These are phyloP conservation scores for Neoarthrinium moseri DNA, from an alignment of 2,329 filamentous ascomycete genomes.

Conservation along the genomic window DNA sequence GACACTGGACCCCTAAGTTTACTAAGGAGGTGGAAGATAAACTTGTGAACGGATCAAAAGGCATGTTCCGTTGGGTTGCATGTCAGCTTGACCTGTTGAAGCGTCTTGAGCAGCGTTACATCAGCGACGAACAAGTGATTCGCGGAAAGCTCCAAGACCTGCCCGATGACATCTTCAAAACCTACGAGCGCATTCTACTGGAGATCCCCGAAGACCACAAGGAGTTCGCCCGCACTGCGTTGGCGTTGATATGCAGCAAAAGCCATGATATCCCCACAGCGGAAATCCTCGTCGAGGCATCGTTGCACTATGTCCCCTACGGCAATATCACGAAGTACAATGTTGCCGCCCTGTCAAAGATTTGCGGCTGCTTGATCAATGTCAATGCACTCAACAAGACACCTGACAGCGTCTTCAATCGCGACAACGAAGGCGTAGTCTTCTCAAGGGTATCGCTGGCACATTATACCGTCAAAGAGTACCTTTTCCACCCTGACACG, in stretches of 20 bases:
- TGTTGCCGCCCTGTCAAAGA: constrained; percentile 14
- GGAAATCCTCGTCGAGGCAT: constrained; percentile 22
- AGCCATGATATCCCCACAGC: constrained; percentile 19
- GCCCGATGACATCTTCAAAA: constrained; percentile 22
- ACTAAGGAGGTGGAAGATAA: constrained; percentile 12
- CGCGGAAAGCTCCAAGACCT: constrained; percentile 14
- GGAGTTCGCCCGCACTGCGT: constrained; percentile 22
- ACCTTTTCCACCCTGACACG: constrained; percentile 17
- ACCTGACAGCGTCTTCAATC: neutral
- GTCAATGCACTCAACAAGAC: constrained; percentile 11
- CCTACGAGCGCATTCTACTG: constrained; percentile 23
- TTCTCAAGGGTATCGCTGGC: constrained; percentile 16
- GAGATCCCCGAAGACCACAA: constrained; percentile 14
- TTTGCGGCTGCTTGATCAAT: constrained; percentile 23
- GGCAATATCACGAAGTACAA: constrained; percentile 14
- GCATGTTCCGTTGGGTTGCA: constrained; percentile 27
- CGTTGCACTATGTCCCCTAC: constrained; percentile 19
- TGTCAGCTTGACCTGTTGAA: constrained; percentile 25
- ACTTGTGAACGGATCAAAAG: constrained; percentile 19
- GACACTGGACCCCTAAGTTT: constrained; percentile 8
- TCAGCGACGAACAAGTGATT: constrained; percentile 10
- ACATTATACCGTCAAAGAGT: constrained; percentile 27
- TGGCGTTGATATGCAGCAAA: constrained; percentile 24
- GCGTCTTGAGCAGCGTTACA: constrained; percentile 6
- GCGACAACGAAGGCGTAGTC: no score